Evolutionary conservation across 768 basidiomycete genomes (phyloP).

Genomic region (Sporobolomyces phaffii): DNA sequence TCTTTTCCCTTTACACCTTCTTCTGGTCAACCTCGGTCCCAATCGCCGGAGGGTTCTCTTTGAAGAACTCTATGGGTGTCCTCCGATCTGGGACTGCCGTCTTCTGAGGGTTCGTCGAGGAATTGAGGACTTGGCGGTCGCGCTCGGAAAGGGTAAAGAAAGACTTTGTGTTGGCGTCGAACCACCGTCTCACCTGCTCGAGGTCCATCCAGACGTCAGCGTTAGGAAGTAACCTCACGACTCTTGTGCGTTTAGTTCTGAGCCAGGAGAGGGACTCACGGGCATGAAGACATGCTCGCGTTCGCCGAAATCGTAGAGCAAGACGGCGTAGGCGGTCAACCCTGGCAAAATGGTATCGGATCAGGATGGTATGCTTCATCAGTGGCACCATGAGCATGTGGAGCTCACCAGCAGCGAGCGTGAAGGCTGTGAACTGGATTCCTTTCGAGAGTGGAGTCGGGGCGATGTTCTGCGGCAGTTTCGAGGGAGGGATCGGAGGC

Average conservation of each 20-base stretch:
- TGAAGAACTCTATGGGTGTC: constrained; percentile 38
- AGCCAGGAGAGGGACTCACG: too few species aligned
- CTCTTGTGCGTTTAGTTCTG: too few species aligned
- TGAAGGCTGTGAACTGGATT: constrained; percentile 24
- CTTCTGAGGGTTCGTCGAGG: not conserved
- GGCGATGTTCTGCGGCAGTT: constrained; percentile 32
- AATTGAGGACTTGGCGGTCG: constrained; percentile 25
- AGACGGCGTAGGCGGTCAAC: constrained; percentile 24
- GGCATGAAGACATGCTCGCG: constrained; percentile 40
- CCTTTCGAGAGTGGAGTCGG: constrained; percentile 22
- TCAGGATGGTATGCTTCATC: too few species aligned
- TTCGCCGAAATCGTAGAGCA: constrained; percentile 34
- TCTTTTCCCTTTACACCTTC: not conserved
- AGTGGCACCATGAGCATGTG: not conserved
- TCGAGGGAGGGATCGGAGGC: constrained; percentile 31
- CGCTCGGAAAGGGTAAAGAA: constrained; percentile 36
- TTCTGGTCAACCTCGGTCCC: constrained; percentile 11
- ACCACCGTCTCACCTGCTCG: constrained; percentile 37
- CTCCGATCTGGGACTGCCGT: constrained; percentile 15
- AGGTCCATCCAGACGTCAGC: too few species aligned
- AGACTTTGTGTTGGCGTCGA: constrained; percentile 26
- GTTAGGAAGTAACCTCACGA: too few species aligned
- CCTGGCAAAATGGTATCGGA: constrained; percentile 15
- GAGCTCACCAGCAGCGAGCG: constrained; percentile 27
- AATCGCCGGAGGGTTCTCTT: constrained; percentile 26